Evolutionary conservation across 208 protist species (phyloP).

Genomic region (Wallacemonas sp.): DNA sequence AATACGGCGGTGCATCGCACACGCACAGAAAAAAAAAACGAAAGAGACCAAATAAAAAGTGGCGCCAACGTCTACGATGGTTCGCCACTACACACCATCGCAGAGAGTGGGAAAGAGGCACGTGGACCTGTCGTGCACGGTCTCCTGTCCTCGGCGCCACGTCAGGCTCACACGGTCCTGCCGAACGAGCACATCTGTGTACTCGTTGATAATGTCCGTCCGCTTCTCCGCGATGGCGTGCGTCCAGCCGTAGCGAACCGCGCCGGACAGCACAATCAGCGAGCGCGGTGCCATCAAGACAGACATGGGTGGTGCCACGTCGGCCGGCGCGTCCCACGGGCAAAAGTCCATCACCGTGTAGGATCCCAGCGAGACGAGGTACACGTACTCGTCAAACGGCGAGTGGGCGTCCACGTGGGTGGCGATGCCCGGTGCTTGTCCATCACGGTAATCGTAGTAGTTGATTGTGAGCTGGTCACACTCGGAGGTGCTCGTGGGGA

Average conservation of each 20-base stretch:
- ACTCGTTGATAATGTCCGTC: conserved; percentile 69
- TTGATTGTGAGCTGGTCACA: conserved; percentile 86
- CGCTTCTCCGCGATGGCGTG: conserved; percentile 74
- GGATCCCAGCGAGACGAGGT: conserved; percentile 77
- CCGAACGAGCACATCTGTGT: conserved; percentile 39
- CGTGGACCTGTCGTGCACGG: conserved; percentile 34
- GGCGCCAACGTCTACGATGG: no score
- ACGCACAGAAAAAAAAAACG: background rate
- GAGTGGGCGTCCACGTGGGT: conserved; percentile 77
- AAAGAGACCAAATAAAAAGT: no score
- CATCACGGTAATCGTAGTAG: conserved; percentile 72
- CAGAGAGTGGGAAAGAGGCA: conserved; percentile 66
- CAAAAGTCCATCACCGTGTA: conserved; percentile 84
- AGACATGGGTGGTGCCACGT: conserved; percentile 28
- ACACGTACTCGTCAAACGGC: conserved; percentile 54
- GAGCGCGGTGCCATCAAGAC: conserved; percentile 63
- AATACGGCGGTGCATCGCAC: no score
- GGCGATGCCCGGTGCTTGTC: conserved; percentile 57
- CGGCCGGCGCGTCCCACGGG: conserved; percentile 36
- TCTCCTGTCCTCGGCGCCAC: conserved; percentile 55
- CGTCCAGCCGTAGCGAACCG: conserved; percentile 75
- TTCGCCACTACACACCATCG: no score
- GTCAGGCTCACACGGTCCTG: conserved; percentile 71
- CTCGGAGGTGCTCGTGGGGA: conserved; percentile 11
- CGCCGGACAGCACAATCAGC: conserved; percentile 62